Percentiles rank a stretch among this genome's conserved stretches.
Conservation (phyloP, 257 asterid species). For the Coffea eugenioides region DNA sequence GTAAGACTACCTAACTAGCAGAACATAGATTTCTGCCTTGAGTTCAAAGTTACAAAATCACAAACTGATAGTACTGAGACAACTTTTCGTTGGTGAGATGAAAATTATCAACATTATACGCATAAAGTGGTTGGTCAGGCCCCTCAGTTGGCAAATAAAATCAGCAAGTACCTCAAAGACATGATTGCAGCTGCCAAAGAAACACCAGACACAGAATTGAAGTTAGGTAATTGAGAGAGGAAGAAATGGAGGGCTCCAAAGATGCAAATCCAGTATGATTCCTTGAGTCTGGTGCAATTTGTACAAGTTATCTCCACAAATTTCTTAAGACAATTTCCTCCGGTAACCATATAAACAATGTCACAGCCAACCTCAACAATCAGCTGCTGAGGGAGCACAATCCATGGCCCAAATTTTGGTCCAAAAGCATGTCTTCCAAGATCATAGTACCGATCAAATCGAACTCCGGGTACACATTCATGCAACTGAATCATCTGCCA, state of each 20-base stretch:
- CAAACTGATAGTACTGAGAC: background rate
- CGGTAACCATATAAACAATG: constrained; percentile 89
- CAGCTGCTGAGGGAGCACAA: constrained; percentile 86
- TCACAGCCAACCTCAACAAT: constrained; percentile 90
- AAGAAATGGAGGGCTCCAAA: constrained; percentile 82
- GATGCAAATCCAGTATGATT: constrained; percentile 88
- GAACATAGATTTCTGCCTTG: background rate
- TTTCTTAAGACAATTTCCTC: constrained; percentile 76
- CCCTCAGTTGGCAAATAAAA: background rate
- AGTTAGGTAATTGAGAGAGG: constrained; percentile 81
- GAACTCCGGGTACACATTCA: constrained; percentile 75
- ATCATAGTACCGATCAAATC: constrained; percentile 71
- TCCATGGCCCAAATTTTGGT: constrained; percentile 69
- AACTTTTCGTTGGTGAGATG: background rate
- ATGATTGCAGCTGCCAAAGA: constrained; percentile 87
- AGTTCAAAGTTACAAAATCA: background rate
- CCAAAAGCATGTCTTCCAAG: constrained; percentile 77
- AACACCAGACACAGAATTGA: constrained; percentile 77
- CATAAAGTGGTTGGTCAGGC: background rate
- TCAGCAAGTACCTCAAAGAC: constrained; percentile 57
- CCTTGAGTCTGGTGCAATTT: constrained; percentile 52
- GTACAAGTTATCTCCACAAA: constrained; percentile 70
- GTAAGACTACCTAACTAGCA: background rate
- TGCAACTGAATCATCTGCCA: constrained; percentile 93
- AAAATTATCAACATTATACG: background rate